Evolutionary conservation across 164 flowering plant genomes (phyloP), one percentile per base, ranked within the genome.

Genomic region (Nelumbo lutea): DNA sequence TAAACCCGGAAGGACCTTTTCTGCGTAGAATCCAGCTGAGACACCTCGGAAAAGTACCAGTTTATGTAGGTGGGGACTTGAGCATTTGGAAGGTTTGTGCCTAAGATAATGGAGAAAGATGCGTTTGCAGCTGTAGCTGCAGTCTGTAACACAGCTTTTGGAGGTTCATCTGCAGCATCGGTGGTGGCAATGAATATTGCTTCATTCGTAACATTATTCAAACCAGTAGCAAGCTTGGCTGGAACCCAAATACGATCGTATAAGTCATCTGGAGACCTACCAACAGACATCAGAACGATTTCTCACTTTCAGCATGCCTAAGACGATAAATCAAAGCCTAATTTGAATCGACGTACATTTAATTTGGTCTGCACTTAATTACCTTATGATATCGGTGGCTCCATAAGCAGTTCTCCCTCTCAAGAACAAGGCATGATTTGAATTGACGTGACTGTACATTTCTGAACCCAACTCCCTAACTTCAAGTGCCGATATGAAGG

Each of bases 161-260:
- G 84, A 3, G 88, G 87, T 2, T 55, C 43, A 27, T 86, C 84
- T 1, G 41, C 42, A 1, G 14, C 3, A 61, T 68, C 27, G 59
- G 4, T 0, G 8, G 53, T 43, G 6, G 45, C 5, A 9, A 42
- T 72, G 15, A 66, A 8, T 4, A 3, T 1, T 0, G 68, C 56
- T 10, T 66, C 72, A 40, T 72, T 73, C 38, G 70, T 40, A 13
- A 78, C 70, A 3, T 6, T 60, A 1, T 50, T 61, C 13, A 57
- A 6, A 11, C 48, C 41, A 1, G 1, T 41, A 6, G 9, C 15
- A 11, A 42, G 5, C 2, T 0, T 2, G 0, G 8, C 62, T 0
- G 84, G 74, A 42, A 1, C 42, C 93, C 90, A 86, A 4, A 79
- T 63, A 48, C 90, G 72, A 63, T 83, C 85, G 45, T 82, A 83